Percentiles rank a stretch among this genome's conserved stretches.
phyloP scores from a whole-genome alignment of 2,329 filamentous ascomycete species.

The Ilyonectria robusta region DNA sequence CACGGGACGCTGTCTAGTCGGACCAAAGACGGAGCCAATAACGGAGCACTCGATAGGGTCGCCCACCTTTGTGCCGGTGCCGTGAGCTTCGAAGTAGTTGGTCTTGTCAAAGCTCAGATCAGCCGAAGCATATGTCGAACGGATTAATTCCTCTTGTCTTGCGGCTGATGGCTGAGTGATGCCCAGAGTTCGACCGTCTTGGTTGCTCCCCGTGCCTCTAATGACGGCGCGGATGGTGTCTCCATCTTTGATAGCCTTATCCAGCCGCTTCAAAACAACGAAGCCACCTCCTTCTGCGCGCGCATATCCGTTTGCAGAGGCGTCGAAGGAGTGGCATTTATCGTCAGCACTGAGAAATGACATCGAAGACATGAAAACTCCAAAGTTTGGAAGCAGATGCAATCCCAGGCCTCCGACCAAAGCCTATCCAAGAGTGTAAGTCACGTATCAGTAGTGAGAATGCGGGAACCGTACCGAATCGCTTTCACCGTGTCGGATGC shows the following conservation, averaged over 20 bases:
- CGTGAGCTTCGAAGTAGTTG: constrained; percentile 52
- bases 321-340: constrained; percentile 50
- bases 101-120: constrained; percentile 45
- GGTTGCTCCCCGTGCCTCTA: constrained; percentile 42
- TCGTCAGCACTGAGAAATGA: constrained; percentile 53
- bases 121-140: constrained; percentile 46
- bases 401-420: constrained; percentile 9
- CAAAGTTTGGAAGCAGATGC: constrained; percentile 10
- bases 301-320: constrained; percentile 50
- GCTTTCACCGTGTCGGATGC: constrained; percentile 7
- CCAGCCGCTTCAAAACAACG: constrained; percentile 66
- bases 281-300: constrained; percentile 47
- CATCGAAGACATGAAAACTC: constrained; percentile 11
- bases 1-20: constrained; percentile 4
- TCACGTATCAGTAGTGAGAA: neutral
- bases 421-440: neutral
- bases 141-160: constrained; percentile 44
- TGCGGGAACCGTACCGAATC: neutral
- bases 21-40: constrained; percentile 13
- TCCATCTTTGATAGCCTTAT: constrained; percentile 59
- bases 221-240: constrained; percentile 57
- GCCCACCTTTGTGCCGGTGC: constrained; percentile 9
- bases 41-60: constrained; percentile 19
- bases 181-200: constrained; percentile 59
- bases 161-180: constrained; percentile 50